Percentiles rank a stretch among this genome's conserved stretches.
phyloP scores from a whole-genome alignment of 208 protist genomes.

The Trypanosoma melophagium region DNA sequence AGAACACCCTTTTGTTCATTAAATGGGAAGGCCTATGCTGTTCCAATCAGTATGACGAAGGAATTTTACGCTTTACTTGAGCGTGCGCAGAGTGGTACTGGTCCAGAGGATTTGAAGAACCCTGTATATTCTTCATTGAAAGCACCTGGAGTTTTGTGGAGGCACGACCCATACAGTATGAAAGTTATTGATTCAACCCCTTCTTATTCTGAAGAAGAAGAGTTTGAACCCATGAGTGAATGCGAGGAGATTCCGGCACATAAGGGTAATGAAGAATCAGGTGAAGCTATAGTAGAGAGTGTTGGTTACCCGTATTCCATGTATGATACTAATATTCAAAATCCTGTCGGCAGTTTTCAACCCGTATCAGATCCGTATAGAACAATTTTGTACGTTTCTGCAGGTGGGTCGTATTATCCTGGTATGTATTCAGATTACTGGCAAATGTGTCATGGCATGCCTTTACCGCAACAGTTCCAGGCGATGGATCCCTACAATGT shows the following conservation, averaged over 20 bases:
- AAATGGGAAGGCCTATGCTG: slow-evolving; percentile 52
- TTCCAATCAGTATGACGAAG: slow-evolving; percentile 29
- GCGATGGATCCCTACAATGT: too few species aligned
- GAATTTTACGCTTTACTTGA: slow-evolving; percentile 20
- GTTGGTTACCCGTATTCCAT: background rate
- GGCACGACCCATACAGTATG: slow-evolving; percentile 71
- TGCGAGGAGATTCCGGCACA: background rate
- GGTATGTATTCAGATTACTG: background rate
- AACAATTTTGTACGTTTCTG: slow-evolving; percentile 8
- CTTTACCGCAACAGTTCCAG: background rate
- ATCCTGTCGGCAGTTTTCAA: slow-evolving; percentile 7
- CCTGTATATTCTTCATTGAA: slow-evolving; percentile 7
- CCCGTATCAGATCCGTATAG: background rate
- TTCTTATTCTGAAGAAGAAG: background rate
- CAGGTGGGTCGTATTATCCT: background rate
- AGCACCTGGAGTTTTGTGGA: slow-evolving; percentile 56
- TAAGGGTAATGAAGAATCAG: background rate
- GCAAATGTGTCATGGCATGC: too few species aligned
- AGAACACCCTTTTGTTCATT: slow-evolving; percentile 40
- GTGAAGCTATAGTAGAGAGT: background rate
- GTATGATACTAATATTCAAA: background rate
- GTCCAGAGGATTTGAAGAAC: background rate
- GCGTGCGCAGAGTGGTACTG: background rate
- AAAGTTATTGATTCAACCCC: slow-evolving; percentile 26
- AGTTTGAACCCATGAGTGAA: background rate